These are phyloP conservation scores for Scortechinia acanthostroma DNA, from an alignment of 2,329 filamentous ascomycete genomes.

Conservation along the genomic window DNA sequence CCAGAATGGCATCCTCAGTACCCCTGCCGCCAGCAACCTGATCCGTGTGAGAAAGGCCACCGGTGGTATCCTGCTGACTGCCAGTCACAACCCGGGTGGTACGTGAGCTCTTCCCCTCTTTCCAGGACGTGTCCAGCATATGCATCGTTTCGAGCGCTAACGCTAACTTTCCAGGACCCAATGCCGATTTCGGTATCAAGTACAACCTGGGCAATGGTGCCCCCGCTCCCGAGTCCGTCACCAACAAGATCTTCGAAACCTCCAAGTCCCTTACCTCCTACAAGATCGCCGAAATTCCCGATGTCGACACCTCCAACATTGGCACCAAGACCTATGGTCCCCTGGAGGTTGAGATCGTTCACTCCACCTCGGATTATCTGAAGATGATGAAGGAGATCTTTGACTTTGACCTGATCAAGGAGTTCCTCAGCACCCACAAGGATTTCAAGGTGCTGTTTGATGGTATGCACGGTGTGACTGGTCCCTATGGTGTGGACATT, in stretches of 20 bases:
- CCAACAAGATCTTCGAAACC: slow-evolving; percentile 92
- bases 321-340: slow-evolving; percentile 77
- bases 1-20: slow-evolving; percentile 92
- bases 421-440: slow-evolving; percentile 77
- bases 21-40: slow-evolving; percentile 88
- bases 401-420: slow-evolving; percentile 91
- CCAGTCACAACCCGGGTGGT: slow-evolving; percentile 97
- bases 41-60: slow-evolving; percentile 93
- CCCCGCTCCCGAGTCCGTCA: slow-evolving; percentile 89
- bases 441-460: slow-evolving; percentile 98
- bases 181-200: slow-evolving; percentile 97
- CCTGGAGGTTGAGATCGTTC: slow-evolving; percentile 89
- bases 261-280: slow-evolving; percentile 87
- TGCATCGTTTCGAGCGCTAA: too few relatives aligned
- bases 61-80: slow-evolving; percentile 90
- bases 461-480: slow-evolving; percentile 87
- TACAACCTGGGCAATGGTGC: slow-evolving; percentile 97
- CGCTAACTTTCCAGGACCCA: slow-evolving; percentile 54
- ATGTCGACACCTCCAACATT: slow-evolving; percentile 76
- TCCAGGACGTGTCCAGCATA: neutral
- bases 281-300: slow-evolving; percentile 81
- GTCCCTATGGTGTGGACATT: slow-evolving; percentile 88
- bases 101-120: slow-evolving; percentile 23
- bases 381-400: slow-evolving; percentile 98
- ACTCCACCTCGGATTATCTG: slow-evolving; percentile 86